These are phyloP conservation scores for Aspergillus alliaceus DNA, from an alignment of 2,329 filamentous ascomycete genomes.

Conservation along the genomic window DNA sequence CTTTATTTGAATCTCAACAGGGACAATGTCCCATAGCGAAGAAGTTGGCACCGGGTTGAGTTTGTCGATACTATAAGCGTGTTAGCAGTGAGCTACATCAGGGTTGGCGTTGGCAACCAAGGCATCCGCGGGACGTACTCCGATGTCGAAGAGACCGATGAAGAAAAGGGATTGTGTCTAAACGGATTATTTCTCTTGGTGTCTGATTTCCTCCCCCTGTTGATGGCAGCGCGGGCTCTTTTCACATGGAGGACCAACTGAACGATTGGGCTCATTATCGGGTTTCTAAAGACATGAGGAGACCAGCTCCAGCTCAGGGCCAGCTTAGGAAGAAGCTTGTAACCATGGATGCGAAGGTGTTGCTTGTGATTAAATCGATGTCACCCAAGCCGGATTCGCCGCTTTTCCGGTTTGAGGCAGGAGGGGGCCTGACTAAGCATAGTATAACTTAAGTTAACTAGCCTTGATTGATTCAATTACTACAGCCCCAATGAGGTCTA, in stretches of 20 bases:
- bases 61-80: slow-evolving; percentile 21
- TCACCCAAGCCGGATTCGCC: neutral
- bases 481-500: neutral
- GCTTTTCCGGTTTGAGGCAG: neutral
- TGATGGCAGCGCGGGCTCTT: slow-evolving; percentile 33
- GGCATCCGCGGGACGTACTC: slow-evolving; percentile 19
- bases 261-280: slow-evolving; percentile 36
- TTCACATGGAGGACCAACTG: slow-evolving; percentile 33
- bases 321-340: slow-evolving; percentile 6
- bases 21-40: slow-evolving; percentile 40
- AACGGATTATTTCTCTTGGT: slow-evolving; percentile 24
- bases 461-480: neutral
- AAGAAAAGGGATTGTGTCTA: slow-evolving; percentile 22
- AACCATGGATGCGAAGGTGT: slow-evolving; percentile 1
- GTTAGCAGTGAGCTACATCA: slow-evolving; percentile 9
- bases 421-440: slow-evolving; percentile 10
- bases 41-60: slow-evolving; percentile 26
- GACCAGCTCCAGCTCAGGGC: slow-evolving; percentile 24
- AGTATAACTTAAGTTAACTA: too few relatives aligned
- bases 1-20: slow-evolving; percentile 42
- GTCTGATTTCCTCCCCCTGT: slow-evolving; percentile 28
- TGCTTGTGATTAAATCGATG: slow-evolving; percentile 1
- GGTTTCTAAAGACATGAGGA: slow-evolving; percentile 25
- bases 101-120: neutral
- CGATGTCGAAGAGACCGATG: slow-evolving; percentile 22